phyloP scores from a whole-genome alignment of 1,139 yeast genomes.

The Saccharomyces uvarum region DNA sequence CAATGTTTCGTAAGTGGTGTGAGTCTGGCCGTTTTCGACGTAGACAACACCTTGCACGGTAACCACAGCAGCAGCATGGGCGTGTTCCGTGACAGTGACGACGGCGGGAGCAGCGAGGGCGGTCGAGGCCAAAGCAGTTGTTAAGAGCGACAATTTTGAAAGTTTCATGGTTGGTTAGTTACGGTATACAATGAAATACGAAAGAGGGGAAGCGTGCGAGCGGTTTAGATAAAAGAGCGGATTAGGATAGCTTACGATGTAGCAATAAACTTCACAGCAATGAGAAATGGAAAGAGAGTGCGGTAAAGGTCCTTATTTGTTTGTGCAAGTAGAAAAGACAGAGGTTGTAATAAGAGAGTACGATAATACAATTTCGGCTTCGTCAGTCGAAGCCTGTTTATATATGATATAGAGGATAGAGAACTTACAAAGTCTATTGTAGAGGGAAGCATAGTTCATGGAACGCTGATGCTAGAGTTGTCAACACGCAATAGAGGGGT shows the following conservation, averaged over 20 bases:
- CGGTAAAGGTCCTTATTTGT: neutral
- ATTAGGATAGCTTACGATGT: neutral
- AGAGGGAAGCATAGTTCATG: neutral
- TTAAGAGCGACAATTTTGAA: neutral
- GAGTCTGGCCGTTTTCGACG: slow-evolving; percentile 19
- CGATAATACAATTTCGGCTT: neutral
- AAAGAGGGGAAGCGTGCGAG: neutral
- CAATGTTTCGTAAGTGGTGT: slow-evolving; percentile 23
- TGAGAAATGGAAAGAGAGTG: neutral
- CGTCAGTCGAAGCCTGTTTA: neutral
- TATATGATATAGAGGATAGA: neutral
- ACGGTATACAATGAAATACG: neutral
- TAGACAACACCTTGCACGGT: slow-evolving; percentile 23
- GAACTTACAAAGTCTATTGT: neutral
- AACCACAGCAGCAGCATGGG: slow-evolving; percentile 18
- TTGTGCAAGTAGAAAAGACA: neutral
- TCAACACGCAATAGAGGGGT: neutral
- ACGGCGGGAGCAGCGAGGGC: slow-evolving; percentile 33
- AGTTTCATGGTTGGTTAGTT: neutral
- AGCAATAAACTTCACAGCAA: neutral
- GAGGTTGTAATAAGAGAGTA: neutral
- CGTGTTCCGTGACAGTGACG: slow-evolving; percentile 31
- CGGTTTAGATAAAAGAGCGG: neutral
- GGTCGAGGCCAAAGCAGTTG: slow-evolving; percentile 28
- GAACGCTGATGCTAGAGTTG: neutral